Evolutionary conservation across 2,329 filamentous ascomycete genomes (phyloP).

Genomic region (Pseudodiploospora longispora): DNA sequence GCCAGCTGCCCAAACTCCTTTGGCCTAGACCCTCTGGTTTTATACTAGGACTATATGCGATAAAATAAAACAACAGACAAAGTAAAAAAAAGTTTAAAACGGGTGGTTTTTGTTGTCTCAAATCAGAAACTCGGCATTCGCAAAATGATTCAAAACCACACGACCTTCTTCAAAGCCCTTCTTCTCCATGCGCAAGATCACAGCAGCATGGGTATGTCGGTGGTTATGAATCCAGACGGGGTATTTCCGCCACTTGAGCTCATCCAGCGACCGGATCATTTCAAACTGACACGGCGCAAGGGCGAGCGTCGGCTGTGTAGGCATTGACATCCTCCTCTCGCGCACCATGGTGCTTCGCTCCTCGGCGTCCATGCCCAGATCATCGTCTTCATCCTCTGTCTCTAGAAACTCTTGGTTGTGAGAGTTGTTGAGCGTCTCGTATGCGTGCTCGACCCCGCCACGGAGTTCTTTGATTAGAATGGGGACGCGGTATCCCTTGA

Average conservation of each 20-base stretch:
- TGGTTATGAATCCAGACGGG: conserved; percentile 69
- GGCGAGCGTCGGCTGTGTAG: conserved; percentile 62
- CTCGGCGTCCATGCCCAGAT: conserved; percentile 25
- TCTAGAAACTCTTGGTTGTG: conserved; percentile 66
- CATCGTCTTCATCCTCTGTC: conserved; percentile 40
- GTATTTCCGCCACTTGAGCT: conserved; percentile 55
- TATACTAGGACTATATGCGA: no score
- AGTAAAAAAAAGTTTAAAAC: neutral
- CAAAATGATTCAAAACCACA: conserved; percentile 73
- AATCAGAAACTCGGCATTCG: conserved; percentile 59
- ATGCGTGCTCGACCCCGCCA: conserved; percentile 67
- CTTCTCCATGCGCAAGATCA: conserved; percentile 69
- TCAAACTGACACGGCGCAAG: conserved; percentile 72
- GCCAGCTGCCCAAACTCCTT: no score
- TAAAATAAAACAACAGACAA: neutral
- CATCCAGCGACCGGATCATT: conserved; percentile 72
- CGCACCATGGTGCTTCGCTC: conserved; percentile 33
- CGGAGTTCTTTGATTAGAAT: conserved; percentile 69
- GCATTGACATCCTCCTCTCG: conserved; percentile 33
- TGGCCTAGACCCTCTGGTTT: no score
- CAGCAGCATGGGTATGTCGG: conserved; percentile 80
- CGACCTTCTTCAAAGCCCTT: conserved; percentile 66
- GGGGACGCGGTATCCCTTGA: conserved; percentile 66
- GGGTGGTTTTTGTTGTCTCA: conserved; percentile 8
- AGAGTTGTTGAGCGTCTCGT: conserved; percentile 62